Base-by-base conservation (phyloP, 2,329 filamentous ascomycete genomes). In the Aschersonia sp. region DNA sequence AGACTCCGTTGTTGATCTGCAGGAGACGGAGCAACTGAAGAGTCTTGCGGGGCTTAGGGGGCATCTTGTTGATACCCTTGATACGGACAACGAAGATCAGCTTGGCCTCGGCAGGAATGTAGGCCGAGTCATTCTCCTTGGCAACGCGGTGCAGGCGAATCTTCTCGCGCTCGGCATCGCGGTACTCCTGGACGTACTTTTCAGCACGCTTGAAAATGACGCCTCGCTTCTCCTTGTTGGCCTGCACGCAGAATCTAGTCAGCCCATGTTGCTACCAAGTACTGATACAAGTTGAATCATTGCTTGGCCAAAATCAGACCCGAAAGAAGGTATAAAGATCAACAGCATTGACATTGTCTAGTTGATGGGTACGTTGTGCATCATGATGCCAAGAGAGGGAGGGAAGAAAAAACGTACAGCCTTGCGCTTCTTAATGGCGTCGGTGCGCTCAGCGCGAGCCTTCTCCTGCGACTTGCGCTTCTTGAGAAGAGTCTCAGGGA, bases 21-120 rank as follows among this genome's bases (percentile, higher is more conserved):
- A 98, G 84, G 58, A 98, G 87, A 79, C 92, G 90, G 69, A 98
- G 89, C 53, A 98, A 87, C 77, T 98, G 92, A 63, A 98, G 83
- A 67, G 95, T 97, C 84, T 98, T 98, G 80, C 92, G 89, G 73
- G 94, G 94, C 86, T 98, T 97, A 63, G 92, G 92, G 68, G 94
- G 83, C 64, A 98, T 97, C 86, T 98, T 98, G 87, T 97, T 97
- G 88, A 98, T 97, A 94, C 90, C 92, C 87, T 98, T 98, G 81
- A 98, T 98, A 71, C 92, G 90, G 72, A 97, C 76, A 63, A 98
- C 82, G 71, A 98, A 98, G 76, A 90, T 88, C 65, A 98, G 78
- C 76, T 95, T 96, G 68, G 86, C 75, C 81, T 98, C 88, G 56
- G 87, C 89, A 56, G 87, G 83, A 60, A 98, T 85, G 73, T 94